Conservation (phyloP, 1,139 yeast species). For the Lodderomyces parapsilosis region DNA sequence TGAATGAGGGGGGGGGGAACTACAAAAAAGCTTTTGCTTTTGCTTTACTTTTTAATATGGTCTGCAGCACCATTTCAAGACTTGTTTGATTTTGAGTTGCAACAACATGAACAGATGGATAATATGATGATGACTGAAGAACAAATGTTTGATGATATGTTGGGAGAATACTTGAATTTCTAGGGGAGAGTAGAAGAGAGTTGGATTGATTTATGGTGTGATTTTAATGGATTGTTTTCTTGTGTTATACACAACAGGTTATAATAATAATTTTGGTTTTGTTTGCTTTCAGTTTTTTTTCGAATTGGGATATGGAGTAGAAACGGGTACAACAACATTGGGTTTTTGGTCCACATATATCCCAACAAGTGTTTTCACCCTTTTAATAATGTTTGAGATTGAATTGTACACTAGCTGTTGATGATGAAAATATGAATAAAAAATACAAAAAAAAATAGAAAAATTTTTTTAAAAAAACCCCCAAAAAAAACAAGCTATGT, state of each 20-base stretch:
- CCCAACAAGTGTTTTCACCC: background rate
- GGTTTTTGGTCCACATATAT: no score
- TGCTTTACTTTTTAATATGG: constrained; percentile 18
- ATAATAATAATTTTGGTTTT: background rate
- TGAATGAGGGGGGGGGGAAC: background rate
- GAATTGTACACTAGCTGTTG: background rate
- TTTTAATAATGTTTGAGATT: constrained; percentile 6
- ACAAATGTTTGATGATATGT: constrained; percentile 14
- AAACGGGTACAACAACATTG: no score
- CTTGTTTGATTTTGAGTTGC: constrained; percentile 13
- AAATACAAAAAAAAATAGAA: constrained; percentile 11
- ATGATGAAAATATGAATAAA: constrained; percentile 3
- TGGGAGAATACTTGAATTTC: constrained; percentile 30
- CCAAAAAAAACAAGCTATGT: constrained; percentile 15
- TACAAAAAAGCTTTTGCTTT: constrained; percentile 5
- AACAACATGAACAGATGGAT: constrained; percentile 8
- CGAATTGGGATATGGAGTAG: background rate
- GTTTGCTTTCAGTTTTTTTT: background rate
- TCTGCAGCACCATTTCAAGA: constrained; percentile 45
- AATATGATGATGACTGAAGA: background rate
- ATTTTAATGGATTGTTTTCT: background rate
- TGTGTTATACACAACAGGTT: background rate
- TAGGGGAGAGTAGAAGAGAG: constrained; percentile 10
- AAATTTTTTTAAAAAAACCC: constrained; percentile 14
- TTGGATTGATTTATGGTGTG: constrained; percentile 1